Conservation (phyloP, 805 yeast species). For the Candida patagonica region DNA sequence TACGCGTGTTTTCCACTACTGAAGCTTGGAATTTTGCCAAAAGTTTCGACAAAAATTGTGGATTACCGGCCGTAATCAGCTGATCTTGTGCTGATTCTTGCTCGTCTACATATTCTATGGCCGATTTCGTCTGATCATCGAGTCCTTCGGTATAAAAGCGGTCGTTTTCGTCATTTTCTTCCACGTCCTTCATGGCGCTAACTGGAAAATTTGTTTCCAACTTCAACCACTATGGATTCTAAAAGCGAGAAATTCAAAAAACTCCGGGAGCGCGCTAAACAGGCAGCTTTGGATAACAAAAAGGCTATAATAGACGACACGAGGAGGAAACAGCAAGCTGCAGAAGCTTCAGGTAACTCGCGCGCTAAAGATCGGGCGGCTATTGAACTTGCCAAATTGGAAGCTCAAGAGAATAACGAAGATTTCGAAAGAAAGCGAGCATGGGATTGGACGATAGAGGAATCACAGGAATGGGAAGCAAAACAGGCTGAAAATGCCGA, state of each 20-base stretch:
- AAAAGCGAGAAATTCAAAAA: conserved; percentile 20
- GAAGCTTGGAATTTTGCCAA: conserved; percentile 25
- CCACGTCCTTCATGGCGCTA: background rate
- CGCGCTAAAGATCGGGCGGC: conserved; percentile 29
- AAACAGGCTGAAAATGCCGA: conserved; percentile 26
- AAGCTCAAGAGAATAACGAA: conserved; percentile 31
- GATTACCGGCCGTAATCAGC: conserved; percentile 1
- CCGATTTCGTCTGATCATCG: background rate
- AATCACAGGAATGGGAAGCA: conserved; percentile 54
- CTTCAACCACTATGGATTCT: too few relatives aligned
- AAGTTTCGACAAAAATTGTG: conserved; percentile 6
- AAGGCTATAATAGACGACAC: conserved; percentile 24
- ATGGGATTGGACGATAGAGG: conserved; percentile 53
- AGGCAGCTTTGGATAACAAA: conserved; percentile 26
- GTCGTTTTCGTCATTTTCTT: conserved; percentile 2
- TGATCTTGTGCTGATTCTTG: conserved; percentile 3
- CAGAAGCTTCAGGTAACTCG: conserved; percentile 21
- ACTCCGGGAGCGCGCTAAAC: conserved; percentile 23
- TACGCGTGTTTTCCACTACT: conserved; percentile 12
- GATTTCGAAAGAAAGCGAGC: conserved; percentile 36
- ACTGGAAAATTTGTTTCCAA: background rate
- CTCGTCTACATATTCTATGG: conserved; percentile 6
- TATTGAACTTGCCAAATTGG: conserved; percentile 31
- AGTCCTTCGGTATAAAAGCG: conserved; percentile 10
- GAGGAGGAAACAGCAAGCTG: conserved; percentile 15